A percentile compares a stretch with the other conserved stretches of the same genome.
Conservation (phyloP, 106 monocot genomes). For the Allium fistulosum region DNA sequence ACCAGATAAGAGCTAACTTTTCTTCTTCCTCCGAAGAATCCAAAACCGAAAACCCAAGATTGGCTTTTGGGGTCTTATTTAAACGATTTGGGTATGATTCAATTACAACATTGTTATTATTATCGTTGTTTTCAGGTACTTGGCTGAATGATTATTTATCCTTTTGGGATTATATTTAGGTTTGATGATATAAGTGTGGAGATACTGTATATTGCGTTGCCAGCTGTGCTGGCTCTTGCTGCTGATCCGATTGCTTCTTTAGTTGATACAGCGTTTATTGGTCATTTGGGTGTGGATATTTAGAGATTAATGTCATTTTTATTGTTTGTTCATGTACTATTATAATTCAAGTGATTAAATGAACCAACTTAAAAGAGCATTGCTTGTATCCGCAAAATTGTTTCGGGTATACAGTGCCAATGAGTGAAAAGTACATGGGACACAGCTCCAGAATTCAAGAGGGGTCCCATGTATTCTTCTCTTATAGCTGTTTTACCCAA, state of each 20-base stretch:
- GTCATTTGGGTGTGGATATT: constrained; percentile 61
- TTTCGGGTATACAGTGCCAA: no score
- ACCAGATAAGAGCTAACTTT: neutral
- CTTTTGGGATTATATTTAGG: constrained; percentile 6
- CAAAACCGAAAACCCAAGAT: neutral
- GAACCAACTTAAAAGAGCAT: no score
- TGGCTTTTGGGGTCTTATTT: constrained; percentile 5
- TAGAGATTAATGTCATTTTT: neutral
- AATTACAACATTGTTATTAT: neutral
- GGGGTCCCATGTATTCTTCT: no score
- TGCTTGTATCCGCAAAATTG: no score
- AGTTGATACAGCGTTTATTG: constrained; percentile 87
- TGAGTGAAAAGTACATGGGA: no score
- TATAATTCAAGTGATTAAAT: no score
- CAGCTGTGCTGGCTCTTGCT: constrained; percentile 69
- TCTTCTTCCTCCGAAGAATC: constrained; percentile 6
- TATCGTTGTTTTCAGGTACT: neutral
- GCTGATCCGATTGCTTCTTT: constrained; percentile 88
- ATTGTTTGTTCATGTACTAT: neutral
- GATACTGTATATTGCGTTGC: constrained; percentile 69
- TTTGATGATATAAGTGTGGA: constrained; percentile 52
- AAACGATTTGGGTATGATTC: constrained; percentile 13
- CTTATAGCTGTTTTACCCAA: no score
- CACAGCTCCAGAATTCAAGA: no score
- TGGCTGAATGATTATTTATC: neutral